Base-by-base conservation (phyloP, 305 asterid species). In the Solanum hybrid region DNA sequence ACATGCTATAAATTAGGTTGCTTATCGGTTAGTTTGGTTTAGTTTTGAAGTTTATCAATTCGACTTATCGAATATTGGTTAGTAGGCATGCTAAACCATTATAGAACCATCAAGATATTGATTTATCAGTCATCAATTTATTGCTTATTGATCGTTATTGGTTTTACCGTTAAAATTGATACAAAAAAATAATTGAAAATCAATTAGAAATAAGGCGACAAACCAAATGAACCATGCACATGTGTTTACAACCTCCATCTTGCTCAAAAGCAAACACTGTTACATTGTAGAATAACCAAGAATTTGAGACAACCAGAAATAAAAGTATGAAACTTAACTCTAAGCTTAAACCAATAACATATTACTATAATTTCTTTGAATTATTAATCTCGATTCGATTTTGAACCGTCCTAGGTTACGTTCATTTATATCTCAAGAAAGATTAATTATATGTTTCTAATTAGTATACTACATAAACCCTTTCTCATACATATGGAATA, bases 1-100 rank as follows among this genome's bases (percentile, higher is more conserved):
- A 51, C 64, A 51, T 51, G 64, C 22, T 16, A 51, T 51, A 51
- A 51, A 51, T 51, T 14, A 16, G 64, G 64, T 51, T 16, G n/a
- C 0, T 1, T 16, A 16, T 51, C 7, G 8, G 8, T 14, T 1
- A 7, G 1, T 51, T 51, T 6, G 22, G 0, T 14, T 0, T 46
- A 13, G 1, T 42, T 40, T 42, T 46, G 0, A 46, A 13, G 20
- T 46, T 46, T 46, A 13, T 46, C 7, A 0, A 13, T 46, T 46
- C 7, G 9, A 51, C 4, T 51, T 51, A 51, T 51, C 4, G 22
- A 0, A 51, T 51, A 51, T 51, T 0, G 0, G 0, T 16, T 51
- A 1, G 3, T 51, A 51, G 64, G 1, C 9, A 51, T 51, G 64
- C n/a, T 16, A 51, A 51, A 16, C 0, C 8, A 1, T 51, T 51